phyloP scores from a whole-genome alignment of 2,329 filamentous ascomycete species.

The Botryotinia calthae region DNA sequence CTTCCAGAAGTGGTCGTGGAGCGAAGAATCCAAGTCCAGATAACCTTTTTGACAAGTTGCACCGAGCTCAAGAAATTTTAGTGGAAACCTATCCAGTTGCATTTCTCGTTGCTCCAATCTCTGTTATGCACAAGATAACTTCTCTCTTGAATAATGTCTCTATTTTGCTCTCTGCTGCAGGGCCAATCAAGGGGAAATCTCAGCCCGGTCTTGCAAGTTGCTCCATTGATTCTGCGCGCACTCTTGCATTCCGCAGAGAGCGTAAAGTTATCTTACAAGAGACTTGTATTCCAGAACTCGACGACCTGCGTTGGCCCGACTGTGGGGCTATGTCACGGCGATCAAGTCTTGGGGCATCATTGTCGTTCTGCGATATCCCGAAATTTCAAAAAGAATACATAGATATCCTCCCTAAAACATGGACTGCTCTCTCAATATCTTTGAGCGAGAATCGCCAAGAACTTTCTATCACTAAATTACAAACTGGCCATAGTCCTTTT shows the following conservation, averaged over 20 bases:
- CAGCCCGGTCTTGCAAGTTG: constrained; percentile 59
- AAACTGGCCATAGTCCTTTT: constrained; percentile 73
- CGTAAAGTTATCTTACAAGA: constrained; percentile 48
- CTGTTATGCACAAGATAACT: constrained; percentile 60
- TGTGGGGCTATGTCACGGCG: constrained; percentile 39
- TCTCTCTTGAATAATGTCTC: constrained; percentile 63
- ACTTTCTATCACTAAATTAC: constrained; percentile 83
- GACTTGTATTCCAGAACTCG: constrained; percentile 29
- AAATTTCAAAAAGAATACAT: constrained; percentile 78
- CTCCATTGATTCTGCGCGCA: constrained; percentile 67
- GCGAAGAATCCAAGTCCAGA: constrained; percentile 31
- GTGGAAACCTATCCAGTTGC: constrained; percentile 56
- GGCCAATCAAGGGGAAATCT: constrained; percentile 46
- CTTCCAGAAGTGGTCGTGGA: constrained; percentile 19
- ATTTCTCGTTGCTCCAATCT: constrained; percentile 51
- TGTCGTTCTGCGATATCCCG: constrained; percentile 47
- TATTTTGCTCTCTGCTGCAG: constrained; percentile 63
- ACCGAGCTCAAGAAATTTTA: constrained; percentile 64
- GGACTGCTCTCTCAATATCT: constrained; percentile 84
- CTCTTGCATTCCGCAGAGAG: constrained; percentile 65
- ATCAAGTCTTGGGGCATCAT: constrained; percentile 47
- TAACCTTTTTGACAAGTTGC: constrained; percentile 47
- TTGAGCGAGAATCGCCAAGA: constrained; percentile 80
- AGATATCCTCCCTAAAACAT: constrained; percentile 76
- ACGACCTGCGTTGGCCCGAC: constrained; percentile 43